Conservation (phyloP, 495 filamentous ascomycete genomes). For the Rhizodiscina lignyota region DNA sequence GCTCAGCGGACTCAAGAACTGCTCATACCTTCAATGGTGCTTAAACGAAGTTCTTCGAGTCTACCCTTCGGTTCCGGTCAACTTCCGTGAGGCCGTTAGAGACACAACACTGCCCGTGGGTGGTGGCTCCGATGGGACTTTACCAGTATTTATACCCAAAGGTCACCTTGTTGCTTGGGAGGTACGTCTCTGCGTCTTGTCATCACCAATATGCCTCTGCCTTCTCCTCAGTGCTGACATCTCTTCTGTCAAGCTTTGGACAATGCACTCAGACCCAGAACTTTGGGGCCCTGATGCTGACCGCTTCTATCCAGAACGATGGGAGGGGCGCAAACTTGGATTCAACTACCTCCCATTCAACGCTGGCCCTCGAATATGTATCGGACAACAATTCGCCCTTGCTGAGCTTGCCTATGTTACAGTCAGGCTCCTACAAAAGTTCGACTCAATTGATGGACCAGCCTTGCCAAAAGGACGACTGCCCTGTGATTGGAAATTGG, state of each 20-base stretch:
- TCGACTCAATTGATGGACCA: conserved; percentile 16
- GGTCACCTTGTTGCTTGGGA: too few relatives aligned
- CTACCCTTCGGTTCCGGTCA: conserved; percentile 41
- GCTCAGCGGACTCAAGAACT: conserved; percentile 12
- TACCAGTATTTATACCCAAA: conserved; percentile 28
- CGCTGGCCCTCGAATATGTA: conserved; percentile 6
- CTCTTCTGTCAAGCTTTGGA: conserved; percentile 11
- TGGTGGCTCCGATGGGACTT: conserved; percentile 29
- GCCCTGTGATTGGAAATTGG: conserved; percentile 18
- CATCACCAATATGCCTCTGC: conserved; percentile 11
- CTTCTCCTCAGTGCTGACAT: conserved; percentile 15
- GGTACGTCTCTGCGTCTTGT: conserved; percentile 14
- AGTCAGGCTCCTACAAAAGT: conserved; percentile 10
- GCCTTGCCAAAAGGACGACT: conserved; percentile 16
- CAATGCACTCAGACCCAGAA: conserved; percentile 5
- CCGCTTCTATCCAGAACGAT: conserved; percentile 5
- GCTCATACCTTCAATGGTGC: conserved; percentile 13
- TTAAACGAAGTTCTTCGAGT: conserved; percentile 26
- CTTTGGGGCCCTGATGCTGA: conserved; percentile 5
- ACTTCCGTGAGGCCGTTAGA: conserved; percentile 31
- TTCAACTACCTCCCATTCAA: too few relatives aligned
- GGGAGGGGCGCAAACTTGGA: conserved; percentile 5
- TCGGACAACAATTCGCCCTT: conserved; percentile 9
- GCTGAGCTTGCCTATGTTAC: conserved; percentile 3
- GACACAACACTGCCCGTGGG: conserved; percentile 33